These are phyloP conservation scores for Chytridiales sp. DNA, from an alignment of 371 early-diverging fungal genomes.

Conservation along the genomic window DNA sequence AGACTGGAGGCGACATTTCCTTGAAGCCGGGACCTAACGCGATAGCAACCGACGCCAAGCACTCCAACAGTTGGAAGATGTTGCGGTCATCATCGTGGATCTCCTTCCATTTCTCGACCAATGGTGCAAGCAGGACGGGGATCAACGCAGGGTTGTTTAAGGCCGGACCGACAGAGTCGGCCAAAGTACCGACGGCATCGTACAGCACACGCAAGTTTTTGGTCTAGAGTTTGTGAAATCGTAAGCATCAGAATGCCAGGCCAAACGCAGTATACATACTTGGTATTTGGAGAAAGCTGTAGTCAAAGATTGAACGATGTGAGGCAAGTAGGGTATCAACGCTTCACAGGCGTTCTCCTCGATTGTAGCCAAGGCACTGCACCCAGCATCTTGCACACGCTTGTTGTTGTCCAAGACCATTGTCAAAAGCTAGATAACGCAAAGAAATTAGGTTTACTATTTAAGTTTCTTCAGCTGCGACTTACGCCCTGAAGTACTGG, in stretches of 20 bases:
- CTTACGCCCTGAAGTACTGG: constrained; percentile 75
- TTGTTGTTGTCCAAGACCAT: constrained; percentile 86
- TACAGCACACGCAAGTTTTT: constrained; percentile 87
- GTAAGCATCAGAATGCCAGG: background rate
- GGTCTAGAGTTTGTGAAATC: constrained; percentile 42
- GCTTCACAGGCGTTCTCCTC: constrained; percentile 81
- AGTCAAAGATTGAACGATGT: constrained; percentile 73
- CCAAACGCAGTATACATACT: constrained; percentile 4
- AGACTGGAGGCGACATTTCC: constrained; percentile 81
- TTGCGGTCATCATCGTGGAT: constrained; percentile 78
- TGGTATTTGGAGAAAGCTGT: constrained; percentile 82
- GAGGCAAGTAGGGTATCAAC: constrained; percentile 79
- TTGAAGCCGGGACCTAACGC: constrained; percentile 82
- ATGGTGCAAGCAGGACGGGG: constrained; percentile 77
- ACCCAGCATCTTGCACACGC: constrained; percentile 93
- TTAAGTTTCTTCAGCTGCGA: background rate
- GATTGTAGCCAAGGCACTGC: constrained; percentile 87
- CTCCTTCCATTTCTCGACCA: constrained; percentile 78
- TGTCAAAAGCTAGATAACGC: constrained; percentile 54
- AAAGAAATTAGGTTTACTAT: background rate
- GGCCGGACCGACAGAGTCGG: constrained; percentile 80
- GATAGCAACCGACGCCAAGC: constrained; percentile 83
- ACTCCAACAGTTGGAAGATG: constrained; percentile 92
- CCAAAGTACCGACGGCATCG: constrained; percentile 91
- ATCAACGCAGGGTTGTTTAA: constrained; percentile 76